Evolutionary conservation across 2,329 filamentous ascomycete genomes (phyloP), one percentile per base, ranked within the genome.

Genomic region (Colletotrichum eremochloae): DNA sequence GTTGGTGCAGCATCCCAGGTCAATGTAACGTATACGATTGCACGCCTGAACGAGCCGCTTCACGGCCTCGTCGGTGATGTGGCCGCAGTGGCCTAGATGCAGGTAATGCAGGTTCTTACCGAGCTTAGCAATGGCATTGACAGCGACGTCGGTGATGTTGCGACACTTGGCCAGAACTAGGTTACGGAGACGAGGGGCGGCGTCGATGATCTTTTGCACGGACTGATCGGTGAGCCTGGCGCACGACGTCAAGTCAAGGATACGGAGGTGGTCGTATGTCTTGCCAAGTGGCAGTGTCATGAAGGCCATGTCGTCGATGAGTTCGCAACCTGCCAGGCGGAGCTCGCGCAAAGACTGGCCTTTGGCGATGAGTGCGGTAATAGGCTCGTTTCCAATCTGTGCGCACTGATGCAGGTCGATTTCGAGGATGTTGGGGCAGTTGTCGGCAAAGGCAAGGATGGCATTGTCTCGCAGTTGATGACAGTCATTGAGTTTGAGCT

Each of bases 71-170:
- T 99, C 96, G 0, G 96, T 98, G 78, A 99, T 95, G 58, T 95
- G 91, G 38, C 90, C 90, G 81, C 96, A 99, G 81, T 99, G 96
- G 12, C 96, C 96, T 2, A 99, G 87, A 79, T 99, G 96, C 64
- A 99, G 92, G 80, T 97, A 98, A 81, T 99, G 96, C 67, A 99
- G 85, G 77, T 98, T 99, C 86, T 98, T 98, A 74, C 95, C 95
- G 5, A 99, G 88, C 77, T 90, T 92, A 68, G 95, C 92, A 75
- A 99, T 98, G 68, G 95, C 92, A 76, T 93, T 87, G 11, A 99
- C 95, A 11, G 96, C 92, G 58, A 90, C 88, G 82, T 99, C 96
- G 1, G 96, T 98, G 78, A 99, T 94, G 78, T 95, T 92, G 75
- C 93, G 90, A 82, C 96, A 99, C 83, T 99, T 99, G 75, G 95